Base-by-base conservation (phyloP, 306 rosid species). In the Dicorynia guianensis region DNA sequence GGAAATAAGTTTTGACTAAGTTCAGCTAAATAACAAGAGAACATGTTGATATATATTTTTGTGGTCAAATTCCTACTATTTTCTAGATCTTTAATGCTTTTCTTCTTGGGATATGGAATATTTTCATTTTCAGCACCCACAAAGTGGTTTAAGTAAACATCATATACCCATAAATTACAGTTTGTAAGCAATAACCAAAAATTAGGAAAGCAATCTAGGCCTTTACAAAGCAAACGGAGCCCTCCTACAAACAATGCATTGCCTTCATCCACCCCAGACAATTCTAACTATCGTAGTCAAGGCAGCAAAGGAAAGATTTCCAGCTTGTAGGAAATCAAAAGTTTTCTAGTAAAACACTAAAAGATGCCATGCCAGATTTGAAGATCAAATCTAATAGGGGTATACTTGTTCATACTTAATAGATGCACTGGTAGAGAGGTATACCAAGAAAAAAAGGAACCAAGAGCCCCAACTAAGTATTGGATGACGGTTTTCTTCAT, bases 111-210 rank as follows among this genome's bases (percentile, higher is more conserved):
- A 55, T 18, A 58, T 34, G 69, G 43, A 43, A 69, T 8, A 9
- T 15, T 58, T 70, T 40, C 80, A 71, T 59, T 62, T 60, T 59
- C 56, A 40, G 5, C 3, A 69, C 42, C 65, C 36, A n/a, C 50
- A 36, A 15, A 56, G 18, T 20, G 35, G 48, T 40, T 19, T 3
- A 43, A 55, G 30, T 43, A 17, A 39, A 39, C 40, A 38, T 20
- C 34, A 33, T 17, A 61, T 19, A n/a, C 8, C 65, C 58, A 58
- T 33, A 60, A 44, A 59, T 20, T 18, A n/a, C 18, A 43, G 34
- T 36, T 59, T 30, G 34, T 40, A 62, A 5, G 77, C 44, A 73
- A 46, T 38, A 68, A 62, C 43, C 53, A 82, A 61, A 59, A 44
- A 44, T 36, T 54, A 59, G 44, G 34, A 10, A 57, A 65, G n/a